These are phyloP conservation scores for Carex pumila DNA, from an alignment of 176 grass and related monocot genomes.

Conservation along the genomic window DNA sequence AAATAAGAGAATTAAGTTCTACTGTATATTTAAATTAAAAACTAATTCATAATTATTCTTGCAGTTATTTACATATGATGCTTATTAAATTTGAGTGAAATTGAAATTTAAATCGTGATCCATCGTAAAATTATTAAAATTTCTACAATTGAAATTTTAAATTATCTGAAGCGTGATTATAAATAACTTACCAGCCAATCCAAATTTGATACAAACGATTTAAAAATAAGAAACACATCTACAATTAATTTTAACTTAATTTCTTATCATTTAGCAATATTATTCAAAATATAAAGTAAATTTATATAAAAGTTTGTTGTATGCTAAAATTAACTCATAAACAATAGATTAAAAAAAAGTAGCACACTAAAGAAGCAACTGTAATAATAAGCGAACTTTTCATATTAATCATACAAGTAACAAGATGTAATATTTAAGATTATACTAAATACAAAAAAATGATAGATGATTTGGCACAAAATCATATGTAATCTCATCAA, in stretches of 20 bases:
- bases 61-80: not conserved
- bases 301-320: not conserved
- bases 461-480: not conserved
- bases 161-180: not conserved
- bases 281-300: not conserved
- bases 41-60: not conserved
- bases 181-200: not conserved
- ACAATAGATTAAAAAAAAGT: no score
- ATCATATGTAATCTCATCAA: no score
- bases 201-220: not conserved
- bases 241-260: not conserved
- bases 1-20: no score
- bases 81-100: not conserved
- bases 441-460: not conserved
- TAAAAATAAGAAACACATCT: not conserved
- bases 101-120: not conserved
- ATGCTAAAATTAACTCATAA: not conserved
- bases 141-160: not conserved
- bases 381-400: not conserved
- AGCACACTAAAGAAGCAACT: not conserved
- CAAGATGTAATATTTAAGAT: no score
- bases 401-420: not conserved
- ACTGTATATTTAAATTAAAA: not conserved
- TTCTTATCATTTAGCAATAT: not conserved
- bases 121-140: not conserved